phyloP scores from a whole-genome alignment of 176 grass and related monocot species.

The Eremochloa ophiuroides region DNA sequence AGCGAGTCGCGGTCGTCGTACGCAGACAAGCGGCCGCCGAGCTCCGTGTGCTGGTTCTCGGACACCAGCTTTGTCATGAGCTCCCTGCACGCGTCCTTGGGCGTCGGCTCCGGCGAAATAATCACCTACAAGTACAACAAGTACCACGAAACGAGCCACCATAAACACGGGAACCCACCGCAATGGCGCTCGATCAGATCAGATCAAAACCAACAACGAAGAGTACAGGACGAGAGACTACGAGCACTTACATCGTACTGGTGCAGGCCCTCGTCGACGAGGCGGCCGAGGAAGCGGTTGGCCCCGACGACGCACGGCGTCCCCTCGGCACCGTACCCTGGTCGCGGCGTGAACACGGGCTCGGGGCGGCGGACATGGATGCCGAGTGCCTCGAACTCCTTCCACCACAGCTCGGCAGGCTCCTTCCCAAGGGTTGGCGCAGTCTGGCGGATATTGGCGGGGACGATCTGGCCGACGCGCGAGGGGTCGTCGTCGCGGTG shows the following conservation, averaged over 20 bases:
- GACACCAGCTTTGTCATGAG: conserved; percentile 40
- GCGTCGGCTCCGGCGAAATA: conserved; percentile 24
- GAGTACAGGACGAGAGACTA: not conserved
- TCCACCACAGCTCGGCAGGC: not conserved
- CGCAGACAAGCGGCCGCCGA: conserved; percentile 31
- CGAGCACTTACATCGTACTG: conserved; percentile 45
- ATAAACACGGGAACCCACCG: not conserved
- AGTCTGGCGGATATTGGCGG: not conserved
- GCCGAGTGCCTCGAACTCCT: not conserved
- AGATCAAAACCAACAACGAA: not conserved
- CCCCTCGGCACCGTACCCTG: conserved; percentile 4
- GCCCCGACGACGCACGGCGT: conserved; percentile 17
- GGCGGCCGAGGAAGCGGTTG: conserved; percentile 56
- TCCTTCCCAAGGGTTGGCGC: not conserved
- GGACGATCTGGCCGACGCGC: not conserved
- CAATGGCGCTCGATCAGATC: not conserved
- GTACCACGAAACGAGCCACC: too few species aligned
- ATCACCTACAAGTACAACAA: conserved; percentile 30
- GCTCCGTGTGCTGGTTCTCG: conserved; percentile 13
- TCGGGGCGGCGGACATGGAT: not conserved
- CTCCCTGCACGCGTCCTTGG: not conserved
- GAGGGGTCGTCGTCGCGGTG: not conserved
- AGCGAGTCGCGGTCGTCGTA: conserved; percentile 51
- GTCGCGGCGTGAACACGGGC: conserved; percentile 22
- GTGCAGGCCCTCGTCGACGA: conserved; percentile 42